Conservation (phyloP, 495 filamentous ascomycete species). For the Delitschia confertaspora region DNA sequence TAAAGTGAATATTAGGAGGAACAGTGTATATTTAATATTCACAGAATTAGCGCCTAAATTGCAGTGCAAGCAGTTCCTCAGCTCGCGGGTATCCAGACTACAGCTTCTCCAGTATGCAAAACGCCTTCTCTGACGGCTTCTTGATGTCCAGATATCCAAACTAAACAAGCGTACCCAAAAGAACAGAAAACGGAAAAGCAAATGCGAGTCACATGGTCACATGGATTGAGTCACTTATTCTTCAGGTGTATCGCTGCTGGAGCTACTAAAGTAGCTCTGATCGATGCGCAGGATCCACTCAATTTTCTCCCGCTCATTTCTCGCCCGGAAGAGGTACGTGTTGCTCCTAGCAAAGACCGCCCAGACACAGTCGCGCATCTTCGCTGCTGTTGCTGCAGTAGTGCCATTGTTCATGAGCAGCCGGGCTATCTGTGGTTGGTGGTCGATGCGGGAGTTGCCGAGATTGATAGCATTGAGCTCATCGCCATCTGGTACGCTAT, state of each 20-base stretch:
- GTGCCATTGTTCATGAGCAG: constrained; percentile 48
- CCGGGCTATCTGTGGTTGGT: constrained; percentile 74
- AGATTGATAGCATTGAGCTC: constrained; percentile 84
- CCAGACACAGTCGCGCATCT: constrained; percentile 58
- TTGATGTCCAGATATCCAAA: too few relatives aligned
- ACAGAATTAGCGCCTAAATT: too few relatives aligned
- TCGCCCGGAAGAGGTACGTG: constrained; percentile 85
- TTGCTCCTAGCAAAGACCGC: constrained; percentile 89
- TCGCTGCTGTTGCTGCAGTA: constrained; percentile 27
- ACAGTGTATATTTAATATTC: too few relatives aligned
- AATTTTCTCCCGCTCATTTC: constrained; percentile 78
- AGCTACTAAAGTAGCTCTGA: constrained; percentile 45
- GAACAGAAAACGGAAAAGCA: too few relatives aligned
- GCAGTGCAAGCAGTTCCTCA: too few relatives aligned
- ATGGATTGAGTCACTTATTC: too few relatives aligned
- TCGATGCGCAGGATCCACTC: constrained; percentile 88
- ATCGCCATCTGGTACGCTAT: constrained; percentile 74
- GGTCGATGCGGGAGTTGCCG: constrained; percentile 74
- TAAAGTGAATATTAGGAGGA: too few relatives aligned
- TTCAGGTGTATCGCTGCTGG: constrained; percentile 6
- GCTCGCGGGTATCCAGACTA: too few relatives aligned
- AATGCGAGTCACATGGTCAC: too few relatives aligned
- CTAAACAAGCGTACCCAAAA: too few relatives aligned
- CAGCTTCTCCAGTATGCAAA: too few relatives aligned
- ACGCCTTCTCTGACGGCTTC: too few relatives aligned